Base-by-base conservation (phyloP, 805 yeast species). In the Kluyveromyces lactis region DNA sequence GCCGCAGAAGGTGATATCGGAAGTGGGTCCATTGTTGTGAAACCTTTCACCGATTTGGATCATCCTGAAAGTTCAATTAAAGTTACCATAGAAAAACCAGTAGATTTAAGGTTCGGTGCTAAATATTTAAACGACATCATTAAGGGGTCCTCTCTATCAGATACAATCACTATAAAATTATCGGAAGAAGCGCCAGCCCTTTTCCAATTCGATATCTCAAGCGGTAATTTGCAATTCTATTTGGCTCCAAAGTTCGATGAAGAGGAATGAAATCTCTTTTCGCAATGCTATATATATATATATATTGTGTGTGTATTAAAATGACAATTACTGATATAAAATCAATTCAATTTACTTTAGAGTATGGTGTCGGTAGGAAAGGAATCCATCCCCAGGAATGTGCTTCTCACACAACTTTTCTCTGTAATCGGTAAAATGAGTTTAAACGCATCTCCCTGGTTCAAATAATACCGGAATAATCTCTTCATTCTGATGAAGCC, bases 191-290 rank as follows among this genome's bases (percentile, higher is more conserved):
- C 92, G 12, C 98, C 98, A 26, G 95, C 97, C 31, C 69, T 87
- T 62, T 86, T 92, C 58, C 97, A 90, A 68, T 92, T 81, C 68
- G 82, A 81, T 64, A 71, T 92, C 58, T 50, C 56, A 26, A 83
- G 90, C 63, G 98, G 98, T 40, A 85, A 86, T 66, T 71, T 92
- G 62, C 81, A 95, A 62, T 92, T 84, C 76, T 92, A 85, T 75
- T 75, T 92, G 63, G 98, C 98, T 52, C 98, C 98, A 44, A 90
- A 92, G 73, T 86, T 92, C 61, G 95, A 84, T 49, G 97, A 89
- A 48, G 95, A 85, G 48, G 92, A 84, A 49, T 77, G 67, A 57
- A 26, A 26, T 16, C 17, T 10, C 13, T 19, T n/a, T n/a, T 35
- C 24, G 8, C 19, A 24, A 23, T 13, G 38, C 18, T 26, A 26